Percentiles rank a stretch among this genome's conserved stretches.
Evolutionary conservation across 345 rosid genomes (phyloP).

Genomic region (Clausena lansium): DNA sequence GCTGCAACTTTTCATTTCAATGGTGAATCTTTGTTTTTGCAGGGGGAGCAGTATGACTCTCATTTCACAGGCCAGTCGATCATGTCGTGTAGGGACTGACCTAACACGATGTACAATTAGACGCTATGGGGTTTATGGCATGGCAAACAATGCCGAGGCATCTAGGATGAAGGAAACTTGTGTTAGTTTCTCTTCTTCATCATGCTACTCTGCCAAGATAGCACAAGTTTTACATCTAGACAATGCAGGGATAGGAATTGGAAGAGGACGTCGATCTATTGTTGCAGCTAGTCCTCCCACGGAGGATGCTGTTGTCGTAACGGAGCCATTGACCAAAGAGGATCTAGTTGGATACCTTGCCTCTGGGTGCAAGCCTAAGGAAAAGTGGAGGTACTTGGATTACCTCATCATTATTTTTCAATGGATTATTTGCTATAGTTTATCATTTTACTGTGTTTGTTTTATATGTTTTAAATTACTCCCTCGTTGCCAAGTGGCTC

Average conservation of each 20-base stretch:
- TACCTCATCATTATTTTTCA: background rate
- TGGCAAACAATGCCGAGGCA: constrained; percentile 28
- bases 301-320: constrained; percentile 65
- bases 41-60: constrained; percentile 51
- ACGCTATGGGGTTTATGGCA: constrained; percentile 25
- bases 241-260: constrained; percentile 24
- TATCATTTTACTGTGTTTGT: background rate
- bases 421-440: background rate
- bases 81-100: constrained; percentile 39
- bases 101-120: constrained; percentile 29
- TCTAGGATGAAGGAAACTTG: constrained; percentile 36
- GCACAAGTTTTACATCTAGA: constrained; percentile 23
- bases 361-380: constrained; percentile 95
- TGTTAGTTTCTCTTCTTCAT: constrained; percentile 35
- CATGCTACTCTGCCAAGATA: constrained; percentile 28
- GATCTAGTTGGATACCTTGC: constrained; percentile 90
- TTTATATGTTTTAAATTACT: background rate
- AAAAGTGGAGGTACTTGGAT: constrained; percentile 73
- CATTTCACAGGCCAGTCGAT: constrained; percentile 48
- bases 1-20: background rate
- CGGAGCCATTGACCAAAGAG: constrained; percentile 87
- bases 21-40: constrained; percentile 18
- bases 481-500: background rate
- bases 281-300: constrained; percentile 96
- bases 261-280: constrained; percentile 46